phyloP scores from a whole-genome alignment of 2,329 filamentous ascomycete species.

The Penicillium sp. region DNA sequence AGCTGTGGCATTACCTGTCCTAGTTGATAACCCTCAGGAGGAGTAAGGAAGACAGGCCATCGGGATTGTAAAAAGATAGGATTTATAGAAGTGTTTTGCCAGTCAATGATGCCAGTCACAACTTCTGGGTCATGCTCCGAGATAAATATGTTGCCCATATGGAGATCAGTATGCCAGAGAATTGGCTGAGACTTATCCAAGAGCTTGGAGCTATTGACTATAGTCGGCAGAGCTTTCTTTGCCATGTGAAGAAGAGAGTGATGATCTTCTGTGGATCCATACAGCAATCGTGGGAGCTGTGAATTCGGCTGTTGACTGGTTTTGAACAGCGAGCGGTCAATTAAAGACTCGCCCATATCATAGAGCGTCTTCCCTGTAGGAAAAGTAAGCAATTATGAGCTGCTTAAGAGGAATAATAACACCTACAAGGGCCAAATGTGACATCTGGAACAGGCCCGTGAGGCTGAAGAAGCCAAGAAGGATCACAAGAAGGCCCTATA shows the following conservation, averaged over 20 bases:
- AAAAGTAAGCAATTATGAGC: slow-evolving; percentile 17
- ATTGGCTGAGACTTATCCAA: slow-evolving; percentile 15
- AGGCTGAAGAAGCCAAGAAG: slow-evolving; percentile 31
- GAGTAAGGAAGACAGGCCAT: slow-evolving; percentile 19
- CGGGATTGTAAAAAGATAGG: slow-evolving; percentile 20
- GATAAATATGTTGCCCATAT: slow-evolving; percentile 31
- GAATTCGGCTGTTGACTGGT: slow-evolving; percentile 29
- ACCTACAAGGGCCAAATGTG: slow-evolving; percentile 37
- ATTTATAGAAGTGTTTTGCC: slow-evolving; percentile 20
- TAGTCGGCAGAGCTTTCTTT: slow-evolving; percentile 9
- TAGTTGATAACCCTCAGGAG: slow-evolving; percentile 17
- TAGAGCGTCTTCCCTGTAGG: slow-evolving; percentile 30
- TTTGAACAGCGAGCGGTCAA: slow-evolving; percentile 30
- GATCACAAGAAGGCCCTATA: slow-evolving; percentile 30
- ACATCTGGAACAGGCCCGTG: slow-evolving; percentile 26
- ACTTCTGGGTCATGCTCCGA: slow-evolving; percentile 18
- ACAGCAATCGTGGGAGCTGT: slow-evolving; percentile 24
- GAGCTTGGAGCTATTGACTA: slow-evolving; percentile 12
- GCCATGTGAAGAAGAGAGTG: slow-evolving; percentile 17
- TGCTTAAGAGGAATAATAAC: slow-evolving; percentile 10
- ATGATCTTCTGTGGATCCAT: slow-evolving; percentile 35
- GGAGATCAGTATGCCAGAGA: slow-evolving; percentile 20
- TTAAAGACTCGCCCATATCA: slow-evolving; percentile 28
- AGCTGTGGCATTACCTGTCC: slow-evolving; percentile 18
- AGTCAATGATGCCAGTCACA: slow-evolving; percentile 19